Evolutionary conservation across 352 stramenopile species (phyloP).

Genomic region (Phytopythium aichiense): DNA sequence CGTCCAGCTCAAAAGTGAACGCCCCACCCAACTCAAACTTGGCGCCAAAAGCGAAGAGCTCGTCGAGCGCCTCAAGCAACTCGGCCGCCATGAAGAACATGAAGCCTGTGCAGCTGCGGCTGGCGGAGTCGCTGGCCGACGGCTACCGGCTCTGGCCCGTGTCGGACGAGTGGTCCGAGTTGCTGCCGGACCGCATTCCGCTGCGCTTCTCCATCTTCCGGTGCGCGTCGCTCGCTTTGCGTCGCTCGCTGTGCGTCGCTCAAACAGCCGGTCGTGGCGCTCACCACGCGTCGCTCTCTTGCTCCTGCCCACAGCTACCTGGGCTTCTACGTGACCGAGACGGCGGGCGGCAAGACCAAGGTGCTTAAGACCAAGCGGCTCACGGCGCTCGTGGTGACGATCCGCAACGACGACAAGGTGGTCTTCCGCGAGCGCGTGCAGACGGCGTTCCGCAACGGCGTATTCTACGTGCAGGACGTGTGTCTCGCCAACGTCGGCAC

Average conservation of each 20-base stretch:
- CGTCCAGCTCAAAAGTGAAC: not conserved
- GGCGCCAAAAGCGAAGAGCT: not conserved
- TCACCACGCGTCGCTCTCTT: not conserved
- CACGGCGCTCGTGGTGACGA: constrained; percentile 56
- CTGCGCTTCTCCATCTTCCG: constrained; percentile 77
- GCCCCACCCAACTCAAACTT: not conserved
- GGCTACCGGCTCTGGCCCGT: constrained; percentile 64
- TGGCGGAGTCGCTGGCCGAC: constrained; percentile 34
- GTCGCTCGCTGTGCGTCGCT: not conserved
- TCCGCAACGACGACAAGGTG: constrained; percentile 75
- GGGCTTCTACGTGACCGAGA: constrained; percentile 69
- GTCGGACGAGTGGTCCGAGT: constrained; percentile 70
- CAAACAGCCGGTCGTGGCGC: not conserved
- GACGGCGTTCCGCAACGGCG: constrained; percentile 62
- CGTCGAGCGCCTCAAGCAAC: not conserved
- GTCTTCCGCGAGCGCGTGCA: constrained; percentile 59
- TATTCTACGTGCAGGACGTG: constrained; percentile 82
- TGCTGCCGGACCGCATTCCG: constrained; percentile 55
- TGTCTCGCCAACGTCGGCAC: constrained; percentile 47
- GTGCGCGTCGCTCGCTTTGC: constrained; percentile 15
- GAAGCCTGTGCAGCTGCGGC: constrained; percentile 54
- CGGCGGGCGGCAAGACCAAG: constrained; percentile 54
- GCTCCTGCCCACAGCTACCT: constrained; percentile 32
- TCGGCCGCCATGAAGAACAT: constrained; percentile 54
- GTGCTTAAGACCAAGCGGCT: constrained; percentile 55